phyloP scores from a whole-genome alignment of 495 filamentous ascomycete species.

The Annulohypoxylon moriforme region DNA sequence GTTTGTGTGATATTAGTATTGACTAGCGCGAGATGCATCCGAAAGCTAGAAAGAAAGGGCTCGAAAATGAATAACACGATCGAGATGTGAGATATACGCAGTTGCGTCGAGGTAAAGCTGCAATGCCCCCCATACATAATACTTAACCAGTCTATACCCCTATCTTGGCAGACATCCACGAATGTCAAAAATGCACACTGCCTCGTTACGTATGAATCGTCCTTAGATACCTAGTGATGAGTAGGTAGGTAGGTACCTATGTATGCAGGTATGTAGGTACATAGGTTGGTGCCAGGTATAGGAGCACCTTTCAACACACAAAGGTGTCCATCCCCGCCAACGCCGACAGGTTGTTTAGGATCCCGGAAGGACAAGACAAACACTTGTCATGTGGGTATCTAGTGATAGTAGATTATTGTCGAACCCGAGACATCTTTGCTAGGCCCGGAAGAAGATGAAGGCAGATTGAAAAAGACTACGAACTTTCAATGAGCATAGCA shows the following conservation, averaged over 20 bases:
- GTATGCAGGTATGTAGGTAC: not conserved
- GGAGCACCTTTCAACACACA: not conserved
- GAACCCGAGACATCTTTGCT: slow-evolving; percentile 15
- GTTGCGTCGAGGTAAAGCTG: slow-evolving; percentile 5
- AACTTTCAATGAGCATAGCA: not conserved
- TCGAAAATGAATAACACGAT: not conserved
- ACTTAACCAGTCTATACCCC: not conserved
- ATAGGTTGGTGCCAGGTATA: too few species aligned
- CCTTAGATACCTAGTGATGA: not conserved
- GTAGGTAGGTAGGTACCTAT: not conserved
- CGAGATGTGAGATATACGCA: slow-evolving; percentile 25
- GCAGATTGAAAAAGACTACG: not conserved
- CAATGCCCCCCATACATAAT: slow-evolving; percentile 7
- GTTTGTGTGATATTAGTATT: slow-evolving; percentile 37
- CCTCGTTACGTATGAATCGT: not conserved
- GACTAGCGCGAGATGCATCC: slow-evolving; percentile 33
- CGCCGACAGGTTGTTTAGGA: not conserved
- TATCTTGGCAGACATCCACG: not conserved
- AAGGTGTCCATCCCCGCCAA: not conserved
- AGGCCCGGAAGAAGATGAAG: not conserved
- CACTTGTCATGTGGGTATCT: slow-evolving; percentile 5
- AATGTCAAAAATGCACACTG: not conserved
- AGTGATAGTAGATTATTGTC: slow-evolving; percentile 12
- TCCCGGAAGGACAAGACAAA: not conserved
- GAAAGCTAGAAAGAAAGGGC: slow-evolving; percentile 3